Conservation (phyloP, 2,329 filamentous ascomycete species). For the Intubia oerlemansii region DNA sequence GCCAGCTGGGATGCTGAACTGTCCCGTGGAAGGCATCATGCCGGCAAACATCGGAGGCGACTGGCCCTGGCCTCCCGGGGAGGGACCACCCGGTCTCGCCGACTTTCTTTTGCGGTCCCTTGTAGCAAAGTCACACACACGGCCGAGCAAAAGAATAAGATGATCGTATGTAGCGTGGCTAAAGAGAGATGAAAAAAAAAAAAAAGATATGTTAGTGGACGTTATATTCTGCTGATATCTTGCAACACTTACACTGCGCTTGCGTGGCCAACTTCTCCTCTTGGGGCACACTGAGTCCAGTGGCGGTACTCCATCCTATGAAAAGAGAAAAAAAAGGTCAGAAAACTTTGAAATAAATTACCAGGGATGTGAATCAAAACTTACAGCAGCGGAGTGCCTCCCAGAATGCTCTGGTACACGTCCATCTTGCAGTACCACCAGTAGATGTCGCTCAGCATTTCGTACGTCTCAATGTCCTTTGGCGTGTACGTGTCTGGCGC, state of each 20-base stretch:
- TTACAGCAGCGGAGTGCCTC: conserved; percentile 69
- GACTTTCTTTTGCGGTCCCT: conserved; percentile 63
- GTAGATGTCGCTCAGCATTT: conserved; percentile 65
- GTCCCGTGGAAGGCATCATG: conserved; percentile 30
- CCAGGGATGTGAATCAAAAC: conserved; percentile 16
- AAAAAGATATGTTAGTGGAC: too few relatives aligned
- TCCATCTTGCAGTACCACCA: conserved; percentile 98
- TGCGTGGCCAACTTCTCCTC: conserved; percentile 54
- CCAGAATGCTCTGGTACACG: conserved; percentile 72
- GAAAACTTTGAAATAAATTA: not conserved
- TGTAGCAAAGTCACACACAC: conserved; percentile 57
- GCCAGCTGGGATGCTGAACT: conserved; percentile 28
- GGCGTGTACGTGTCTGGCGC: conserved; percentile 16
- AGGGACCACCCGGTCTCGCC: conserved; percentile 19
- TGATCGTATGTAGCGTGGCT: conserved; percentile 74
- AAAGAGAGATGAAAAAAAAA: not conserved
- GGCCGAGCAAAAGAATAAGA: conserved; percentile 58
- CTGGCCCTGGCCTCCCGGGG: conserved; percentile 10
- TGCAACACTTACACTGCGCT: conserved; percentile 48
- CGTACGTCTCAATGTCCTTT: conserved; percentile 57
- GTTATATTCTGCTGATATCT: too few relatives aligned
- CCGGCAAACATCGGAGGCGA: conserved; percentile 29
- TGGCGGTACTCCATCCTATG: conserved; percentile 53
- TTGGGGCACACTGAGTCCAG: conserved; percentile 76
- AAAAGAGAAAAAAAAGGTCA: too few relatives aligned